These are phyloP conservation scores for Leccinum barrowsii DNA, from an alignment of 768 basidiomycete genomes.

Conservation along the genomic window DNA sequence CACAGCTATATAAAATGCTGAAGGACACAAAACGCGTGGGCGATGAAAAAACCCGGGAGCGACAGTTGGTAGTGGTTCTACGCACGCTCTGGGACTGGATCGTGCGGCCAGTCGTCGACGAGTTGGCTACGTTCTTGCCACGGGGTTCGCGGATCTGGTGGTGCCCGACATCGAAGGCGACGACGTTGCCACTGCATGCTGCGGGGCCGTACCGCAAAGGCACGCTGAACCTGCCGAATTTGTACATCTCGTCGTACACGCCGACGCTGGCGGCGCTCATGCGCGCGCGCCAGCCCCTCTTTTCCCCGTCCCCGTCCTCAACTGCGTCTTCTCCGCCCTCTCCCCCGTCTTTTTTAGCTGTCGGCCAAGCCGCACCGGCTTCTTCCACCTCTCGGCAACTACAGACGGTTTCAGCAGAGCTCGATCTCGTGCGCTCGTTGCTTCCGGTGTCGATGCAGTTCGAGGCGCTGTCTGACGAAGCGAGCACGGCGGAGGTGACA, in stretches of 20 bases:
- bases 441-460: slow-evolving; percentile 15
- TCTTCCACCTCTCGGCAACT: slow-evolving; percentile 6
- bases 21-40: background rate
- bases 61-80: slow-evolving; percentile 7
- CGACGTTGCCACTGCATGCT: slow-evolving; percentile 32
- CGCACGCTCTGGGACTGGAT: slow-evolving; percentile 26
- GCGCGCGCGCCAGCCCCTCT: slow-evolving; percentile 13
- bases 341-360: slow-evolving; percentile 13
- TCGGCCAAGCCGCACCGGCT: slow-evolving; percentile 18
- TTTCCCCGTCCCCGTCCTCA: background rate
- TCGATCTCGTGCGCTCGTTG: slow-evolving; percentile 18
- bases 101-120: slow-evolving; percentile 18
- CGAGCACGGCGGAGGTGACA: slow-evolving; percentile 14
- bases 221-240: slow-evolving; percentile 6
- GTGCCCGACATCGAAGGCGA: slow-evolving; percentile 32
- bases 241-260: slow-evolving; percentile 34
- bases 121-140: slow-evolving; percentile 13
- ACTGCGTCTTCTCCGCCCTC: background rate
- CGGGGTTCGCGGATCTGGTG: slow-evolving; percentile 30
- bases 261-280: slow-evolving; percentile 30
- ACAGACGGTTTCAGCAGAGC: slow-evolving; percentile 15
- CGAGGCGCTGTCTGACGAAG: slow-evolving; percentile 8
- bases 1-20: background rate
- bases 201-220: slow-evolving; percentile 28
- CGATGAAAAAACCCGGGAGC: slow-evolving; percentile 25